Evolutionary conservation across 2,329 filamentous ascomycete genomes (phyloP), one percentile per base, ranked within the genome.

Genomic region (Phialophora macrospora): DNA sequence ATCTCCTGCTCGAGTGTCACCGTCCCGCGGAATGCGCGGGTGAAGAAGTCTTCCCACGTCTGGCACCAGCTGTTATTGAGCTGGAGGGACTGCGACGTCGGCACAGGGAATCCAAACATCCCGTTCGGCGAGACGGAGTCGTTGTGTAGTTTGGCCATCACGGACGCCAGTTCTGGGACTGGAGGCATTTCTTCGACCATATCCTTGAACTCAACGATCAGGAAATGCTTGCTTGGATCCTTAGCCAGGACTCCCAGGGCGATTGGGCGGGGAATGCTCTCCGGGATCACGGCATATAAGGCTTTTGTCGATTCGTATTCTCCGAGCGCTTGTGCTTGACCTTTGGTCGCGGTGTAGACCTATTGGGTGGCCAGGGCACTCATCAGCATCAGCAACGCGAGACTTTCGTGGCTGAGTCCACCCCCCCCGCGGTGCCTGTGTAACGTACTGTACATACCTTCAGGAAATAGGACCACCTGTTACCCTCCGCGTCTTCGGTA

Each of bases 21-120:
- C 12, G 62, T 55, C 4, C 38, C 24, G 24, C 58, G 55, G 28
- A 73, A 54, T 12, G 38, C 46, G 9, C 64, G 46, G 6, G 63
- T 46, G 57, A 70, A 74, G 51, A 67, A 73, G 38, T 68, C 65
- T 34, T 73, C 73, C 72, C 69, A 72, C 8, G 55, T 49, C 2
- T 59, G 20, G 11, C n/a, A 34, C 64, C 64, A 64, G 41, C 32
- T 48, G 24, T 64, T 60, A 3, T 32, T 28, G 1, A 49, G 38
- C 30, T 58, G 51, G 6, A 41, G 30, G 20, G 28, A 48, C 30
- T 51, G 57, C 1, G 48, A 71, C 17, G 71, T 75, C 4, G 68
- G 68, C 9, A 72, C 57, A 49, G 73, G 69, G 48, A 75, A 74
- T 6, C 48, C 48, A 22, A 61, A 61, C 34, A 34, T 54, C 2